Percentiles rank a stretch among this genome's conserved stretches.
Conservation (phyloP, 441 rosid species). For the Bocquillonia castaneifolia region DNA sequence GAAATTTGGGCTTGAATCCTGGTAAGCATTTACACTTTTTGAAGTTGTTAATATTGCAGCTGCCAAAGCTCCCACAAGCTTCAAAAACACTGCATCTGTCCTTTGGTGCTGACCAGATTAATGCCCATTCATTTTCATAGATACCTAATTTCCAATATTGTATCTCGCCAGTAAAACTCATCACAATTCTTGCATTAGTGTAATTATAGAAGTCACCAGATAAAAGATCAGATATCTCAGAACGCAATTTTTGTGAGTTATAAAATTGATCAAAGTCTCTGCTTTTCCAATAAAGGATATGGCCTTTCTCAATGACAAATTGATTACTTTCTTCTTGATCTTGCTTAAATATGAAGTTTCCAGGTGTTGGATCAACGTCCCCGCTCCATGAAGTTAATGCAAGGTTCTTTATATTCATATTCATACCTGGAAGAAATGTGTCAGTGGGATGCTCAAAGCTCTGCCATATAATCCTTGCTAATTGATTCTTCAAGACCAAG, state of each 20-base stretch:
- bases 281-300: constrained; percentile 28
- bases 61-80: constrained; percentile 33
- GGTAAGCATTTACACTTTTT: constrained; percentile 35
- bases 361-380: constrained; percentile 22
- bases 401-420: constrained; percentile 3
- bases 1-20: constrained; percentile 26
- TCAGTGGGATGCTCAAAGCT: constrained; percentile 39
- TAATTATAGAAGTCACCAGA: constrained; percentile 8
- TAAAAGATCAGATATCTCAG: constrained; percentile 9
- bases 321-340: constrained; percentile 16
- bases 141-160: constrained; percentile 11
- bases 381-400: constrained; percentile 30
- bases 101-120: constrained; percentile 26
- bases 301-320: constrained; percentile 15
- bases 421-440: constrained; percentile 40
- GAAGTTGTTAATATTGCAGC: constrained; percentile 27
- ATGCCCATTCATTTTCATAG: constrained; percentile 10
- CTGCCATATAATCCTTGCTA: constrained; percentile 20
- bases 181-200: constrained; percentile 27
- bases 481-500: constrained; percentile 23
- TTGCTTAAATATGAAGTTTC: constrained; percentile 24
- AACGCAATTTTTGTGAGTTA: constrained; percentile 14
- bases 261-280: constrained; percentile 24
- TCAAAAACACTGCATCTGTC: constrained; percentile 31
- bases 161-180: constrained; percentile 30